Percentiles rank a stretch among this genome's conserved stretches.
Conservation (phyloP, 768 basidiomycete genomes). For the Hericium coralloides region DNA sequence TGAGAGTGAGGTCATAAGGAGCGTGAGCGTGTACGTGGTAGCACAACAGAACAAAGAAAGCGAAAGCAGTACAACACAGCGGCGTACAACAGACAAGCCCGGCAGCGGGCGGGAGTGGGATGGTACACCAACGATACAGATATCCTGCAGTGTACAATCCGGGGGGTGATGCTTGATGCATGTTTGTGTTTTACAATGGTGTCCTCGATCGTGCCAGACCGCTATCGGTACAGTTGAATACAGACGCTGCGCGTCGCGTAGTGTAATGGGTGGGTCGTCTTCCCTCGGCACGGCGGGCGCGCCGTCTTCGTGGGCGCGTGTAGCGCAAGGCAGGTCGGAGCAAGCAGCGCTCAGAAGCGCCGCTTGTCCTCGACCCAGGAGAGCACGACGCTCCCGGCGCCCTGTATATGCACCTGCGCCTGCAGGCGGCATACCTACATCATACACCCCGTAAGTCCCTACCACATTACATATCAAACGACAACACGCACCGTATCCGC, state of each 20-base stretch:
- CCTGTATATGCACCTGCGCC: slow-evolving; percentile 12
- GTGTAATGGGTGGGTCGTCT: background rate
- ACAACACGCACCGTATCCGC: slow-evolving; percentile 12
- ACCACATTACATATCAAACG: background rate
- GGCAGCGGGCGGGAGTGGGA: no score
- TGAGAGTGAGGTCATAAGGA: background rate
- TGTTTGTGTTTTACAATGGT: background rate
- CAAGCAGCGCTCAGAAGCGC: slow-evolving; percentile 6
- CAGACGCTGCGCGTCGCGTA: background rate
- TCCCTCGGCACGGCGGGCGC: background rate
- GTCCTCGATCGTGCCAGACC: no score
- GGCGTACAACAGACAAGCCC: no score
- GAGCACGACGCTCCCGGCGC: slow-evolving; percentile 12
- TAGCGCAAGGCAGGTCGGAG: background rate
- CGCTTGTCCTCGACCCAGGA: slow-evolving; percentile 10
- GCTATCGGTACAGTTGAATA: no score
- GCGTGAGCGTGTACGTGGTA: background rate
- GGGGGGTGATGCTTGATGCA: no score
- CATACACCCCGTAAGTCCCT: background rate
- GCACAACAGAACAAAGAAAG: background rate
- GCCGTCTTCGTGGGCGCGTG: background rate
- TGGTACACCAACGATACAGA: no score
- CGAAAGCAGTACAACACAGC: no score
- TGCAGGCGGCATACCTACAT: slow-evolving; percentile 14
- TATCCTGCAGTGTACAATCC: no score